A percentile compares a stretch with the other conserved stretches of the same genome.
These are phyloP conservation scores for Diddensiella transvaalensis DNA, from an alignment of 805 yeast species.

Conservation along the genomic window DNA sequence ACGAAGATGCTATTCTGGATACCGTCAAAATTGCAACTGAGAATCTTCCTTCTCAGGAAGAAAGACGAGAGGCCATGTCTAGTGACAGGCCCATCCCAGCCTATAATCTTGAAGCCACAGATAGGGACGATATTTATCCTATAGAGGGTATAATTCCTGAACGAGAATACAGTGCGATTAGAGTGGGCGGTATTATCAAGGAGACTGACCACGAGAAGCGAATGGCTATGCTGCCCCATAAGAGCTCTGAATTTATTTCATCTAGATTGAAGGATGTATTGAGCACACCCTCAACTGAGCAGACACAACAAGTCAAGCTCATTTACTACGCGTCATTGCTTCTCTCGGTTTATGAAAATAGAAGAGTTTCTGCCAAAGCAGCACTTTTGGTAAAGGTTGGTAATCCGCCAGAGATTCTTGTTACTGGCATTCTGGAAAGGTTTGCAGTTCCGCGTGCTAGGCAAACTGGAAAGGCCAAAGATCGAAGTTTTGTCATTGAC, in stretches of 20 bases:
- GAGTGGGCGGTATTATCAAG: constrained; percentile 54
- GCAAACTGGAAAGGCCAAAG: constrained; percentile 68
- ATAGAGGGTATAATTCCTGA: constrained; percentile 59
- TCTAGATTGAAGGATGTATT: constrained; percentile 35
- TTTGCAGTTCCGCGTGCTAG: constrained; percentile 62
- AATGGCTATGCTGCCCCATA: constrained; percentile 59
- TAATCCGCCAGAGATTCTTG: constrained; percentile 67
- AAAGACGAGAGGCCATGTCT: constrained; percentile 53
- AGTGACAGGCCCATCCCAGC: constrained; percentile 81
- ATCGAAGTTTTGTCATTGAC: constrained; percentile 73
- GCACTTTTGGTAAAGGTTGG: constrained; percentile 53
- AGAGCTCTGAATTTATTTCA: constrained; percentile 53
- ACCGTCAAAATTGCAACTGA: constrained; percentile 67
- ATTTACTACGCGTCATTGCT: constrained; percentile 78
- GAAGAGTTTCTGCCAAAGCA: constrained; percentile 59
- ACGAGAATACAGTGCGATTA: constrained; percentile 58
- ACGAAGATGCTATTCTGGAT: constrained; percentile 79
- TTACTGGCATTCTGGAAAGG: constrained; percentile 67
- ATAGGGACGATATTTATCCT: constrained; percentile 80
- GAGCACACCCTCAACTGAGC: constrained; percentile 39
- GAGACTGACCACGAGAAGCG: constrained; percentile 51
- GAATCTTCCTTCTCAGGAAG: constrained; percentile 66
- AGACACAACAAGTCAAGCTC: constrained; percentile 58
- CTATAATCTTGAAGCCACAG: constrained; percentile 72
- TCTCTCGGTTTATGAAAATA: constrained; percentile 72